Base-by-base conservation (phyloP, 345 rosid species). In the Arabis alpina region DNA sequence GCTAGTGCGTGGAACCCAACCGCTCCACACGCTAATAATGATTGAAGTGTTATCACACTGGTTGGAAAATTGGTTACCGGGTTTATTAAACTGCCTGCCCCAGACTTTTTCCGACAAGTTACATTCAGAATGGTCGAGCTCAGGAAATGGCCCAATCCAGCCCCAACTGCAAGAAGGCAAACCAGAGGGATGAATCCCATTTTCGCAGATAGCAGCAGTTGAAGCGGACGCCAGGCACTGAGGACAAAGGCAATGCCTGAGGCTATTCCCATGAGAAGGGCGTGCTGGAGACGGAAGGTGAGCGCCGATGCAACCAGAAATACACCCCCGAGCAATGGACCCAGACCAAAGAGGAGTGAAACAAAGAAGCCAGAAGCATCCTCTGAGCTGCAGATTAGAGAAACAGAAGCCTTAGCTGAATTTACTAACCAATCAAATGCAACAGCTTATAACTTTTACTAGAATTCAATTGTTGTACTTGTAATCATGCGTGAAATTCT, bases 321-420 rank as follows among this genome's bases (percentile, higher is more conserved):
- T 6, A 79, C 37, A 40, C 99, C 98, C 59, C 98, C 99, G 8
- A 95, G 86, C 70, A 90, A 73, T 61, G 99, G 99, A 58, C 98
- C 98, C 4, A 95, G 90, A 63, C 98, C 99, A 73, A 95, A 95
- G 56, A 95, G 98, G 69, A 95, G 79, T 10, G 99, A 95, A 69
- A 95, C 94, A 40, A 92, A 90, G 80, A 90, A 95, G 51, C 98
- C 98, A 25, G 97, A 92, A 81, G 97, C 99, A 85, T 88, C 99
- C 75, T 90, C 97, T 40, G 94, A 78, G 77, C 99, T 95, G 90
- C 81, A 89, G 47, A 64, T 47, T 32, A 19, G n/a, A 76, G 41
- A 44, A 67, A 64, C 4, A 32, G 49, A 71, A 28, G 54, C 60
- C 36, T 57, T 71, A 45, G 77, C 27, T 56, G 6, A 27, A 54